Base-by-base conservation (phyloP, 805 yeast genomes). In the Lachancea thermotolerans region DNA sequence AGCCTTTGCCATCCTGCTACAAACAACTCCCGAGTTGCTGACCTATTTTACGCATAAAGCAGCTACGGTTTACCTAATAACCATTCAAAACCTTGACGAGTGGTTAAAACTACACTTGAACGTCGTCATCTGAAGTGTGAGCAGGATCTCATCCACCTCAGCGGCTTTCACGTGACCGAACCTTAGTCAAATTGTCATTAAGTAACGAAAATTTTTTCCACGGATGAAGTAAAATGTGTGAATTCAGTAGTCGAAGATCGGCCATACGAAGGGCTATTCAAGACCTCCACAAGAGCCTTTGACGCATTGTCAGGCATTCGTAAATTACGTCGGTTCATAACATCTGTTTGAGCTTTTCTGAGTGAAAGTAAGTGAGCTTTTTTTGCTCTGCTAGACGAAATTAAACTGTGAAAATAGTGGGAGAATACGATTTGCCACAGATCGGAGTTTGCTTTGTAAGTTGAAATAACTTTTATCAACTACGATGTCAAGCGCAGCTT, bases 41-140 rank as follows among this genome's bases (percentile, higher is more conserved):
- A 37, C 33, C n/a, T 55, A 58, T 40, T 65, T 64, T 40, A 49
- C 55, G 1, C 27, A 44, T 4, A 45, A 18, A 8, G 55, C 52
- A 12, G 39, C 46, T 9, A 51, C 53, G 15, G 64, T 63, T 1
- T 49, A 59, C 3, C 29, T 61, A 16, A 49, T 65, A 3, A 39
- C 52, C 10, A 48, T 64, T 14, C 47, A 48, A 9, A 59, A 51
- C 42, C 52, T 59, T 18, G 67, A 65, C 44, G 69, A 65, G 37
- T 65, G 69, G 69, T 48, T 65, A 12, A 56, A 53, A 34, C 41
- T 65, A 31, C 69, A 65, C 42, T 57, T 63, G 17, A 65, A 65
- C 38, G 57, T 65, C 18, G 56, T 62, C 14, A 45, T 35, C 6
- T 50, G 36, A n/a, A 27, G 18, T n/a, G 15, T 10, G 12, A n/a